phyloP scores from a whole-genome alignment of 1,284 basidiomycete species.

The Ustilago shanxiensis region DNA sequence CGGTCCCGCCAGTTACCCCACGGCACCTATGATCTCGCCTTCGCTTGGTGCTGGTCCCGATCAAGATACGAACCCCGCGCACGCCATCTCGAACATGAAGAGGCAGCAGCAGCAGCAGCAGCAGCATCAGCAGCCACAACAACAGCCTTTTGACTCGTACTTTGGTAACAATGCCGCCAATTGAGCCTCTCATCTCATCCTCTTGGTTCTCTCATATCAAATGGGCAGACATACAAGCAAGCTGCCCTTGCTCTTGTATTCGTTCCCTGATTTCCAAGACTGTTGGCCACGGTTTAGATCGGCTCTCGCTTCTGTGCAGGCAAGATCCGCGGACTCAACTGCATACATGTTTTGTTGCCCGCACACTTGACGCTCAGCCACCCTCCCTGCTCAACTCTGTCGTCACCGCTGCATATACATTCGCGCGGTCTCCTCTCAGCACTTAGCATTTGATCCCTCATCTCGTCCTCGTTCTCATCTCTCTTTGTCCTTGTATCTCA shows the following conservation, averaged over 20 bases:
- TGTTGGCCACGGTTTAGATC: background rate
- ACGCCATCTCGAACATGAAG: slow-evolving; percentile 9
- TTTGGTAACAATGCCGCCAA: slow-evolving; percentile 25
- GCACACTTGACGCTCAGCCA: background rate
- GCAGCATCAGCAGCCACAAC: slow-evolving; percentile 8
- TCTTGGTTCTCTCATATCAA: background rate
- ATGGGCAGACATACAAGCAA: background rate
- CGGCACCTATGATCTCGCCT: slow-evolving; percentile 28
- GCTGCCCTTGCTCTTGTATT: background rate
- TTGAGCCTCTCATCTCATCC: background rate
- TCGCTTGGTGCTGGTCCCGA: slow-evolving; percentile 15
- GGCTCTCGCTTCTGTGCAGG: background rate
- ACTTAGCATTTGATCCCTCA: slow-evolving; percentile 8
- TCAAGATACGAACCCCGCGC: slow-evolving; percentile 5
- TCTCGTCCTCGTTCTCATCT: background rate
- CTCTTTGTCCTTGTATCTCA: slow-evolving; percentile 10
- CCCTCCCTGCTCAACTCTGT: background rate
- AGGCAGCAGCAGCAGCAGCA: slow-evolving; percentile 9
- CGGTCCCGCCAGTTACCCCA: slow-evolving; percentile 17
- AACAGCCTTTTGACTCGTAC: slow-evolving; percentile 28
- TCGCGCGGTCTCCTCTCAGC: slow-evolving; percentile 1
- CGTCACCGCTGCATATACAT: slow-evolving; percentile 5
- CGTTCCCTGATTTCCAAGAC: background rate
- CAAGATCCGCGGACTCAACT: background rate
- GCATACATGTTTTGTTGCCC: background rate